Evolutionary conservation across 1,284 basidiomycete species (phyloP), one percentile per base, ranked within the genome.

Genomic region (Peniophora sp.): DNA sequence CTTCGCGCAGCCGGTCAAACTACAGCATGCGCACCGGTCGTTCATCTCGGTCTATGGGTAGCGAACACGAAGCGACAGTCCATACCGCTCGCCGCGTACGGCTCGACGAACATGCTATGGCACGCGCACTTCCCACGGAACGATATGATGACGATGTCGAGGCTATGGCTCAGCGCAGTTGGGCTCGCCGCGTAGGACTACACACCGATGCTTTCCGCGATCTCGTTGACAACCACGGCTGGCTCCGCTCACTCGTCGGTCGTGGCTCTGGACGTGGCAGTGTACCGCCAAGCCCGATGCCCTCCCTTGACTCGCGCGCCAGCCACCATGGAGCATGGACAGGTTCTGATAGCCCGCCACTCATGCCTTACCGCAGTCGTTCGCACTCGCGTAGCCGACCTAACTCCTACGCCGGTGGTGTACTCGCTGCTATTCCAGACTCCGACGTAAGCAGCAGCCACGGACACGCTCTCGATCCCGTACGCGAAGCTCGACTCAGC

Each of bases 71-170:
- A 10, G 72, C 75, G 0, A 75, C 78, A 22, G 58, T 85, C 2
- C 69, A 78, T 50, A 81, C 78, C 12, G 83, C 81, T 0, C 75
- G 76, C 14, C 75, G 81, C 5, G 81, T 85, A 44, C 74, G 70
- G n/a, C 16, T 45, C n/a, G 44, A 45, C 20, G 44, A 45, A 10
- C 23, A 23, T 25, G 14, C 16, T 22, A 25, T 25, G 20, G n/a
- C 44, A 20, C 20, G 19, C 6, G 14, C 19, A 10, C 16, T 35
- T 3, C 48, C 47, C 25, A 16, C 49, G 11, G 36, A 49, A 12
- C 20, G 36, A 9, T 25, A 36, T 14, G 45, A 48, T 11, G 48
- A 45, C 3, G 25, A 45, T 36, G 16, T 60, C 63, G 2, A 56
- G 57, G n/a, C 47, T 56, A 45, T 69, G 67, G 65, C 62, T 53